Conservation (phyloP, 2,329 filamentous ascomycete species). For the Diaporthe citrichinensis region DNA sequence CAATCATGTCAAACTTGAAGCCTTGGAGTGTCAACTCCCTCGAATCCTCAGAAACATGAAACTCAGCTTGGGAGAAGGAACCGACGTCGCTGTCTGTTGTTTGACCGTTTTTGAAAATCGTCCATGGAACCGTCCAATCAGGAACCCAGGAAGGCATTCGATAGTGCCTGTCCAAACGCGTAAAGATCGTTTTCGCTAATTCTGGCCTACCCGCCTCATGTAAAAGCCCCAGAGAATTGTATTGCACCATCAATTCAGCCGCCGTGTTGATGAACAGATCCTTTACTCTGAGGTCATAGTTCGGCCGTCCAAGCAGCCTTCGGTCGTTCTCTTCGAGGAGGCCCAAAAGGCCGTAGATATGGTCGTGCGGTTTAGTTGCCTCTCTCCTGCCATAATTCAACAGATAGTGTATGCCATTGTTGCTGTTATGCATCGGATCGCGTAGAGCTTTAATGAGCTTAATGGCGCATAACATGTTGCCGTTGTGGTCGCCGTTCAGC, state of each 20-base stretch:
- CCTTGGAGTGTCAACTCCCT: background rate
- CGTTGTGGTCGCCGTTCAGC: no score
- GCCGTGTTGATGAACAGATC: background rate
- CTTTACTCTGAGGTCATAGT: background rate
- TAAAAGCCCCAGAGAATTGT: background rate
- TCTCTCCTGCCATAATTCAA: no score
- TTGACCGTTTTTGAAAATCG: no score
- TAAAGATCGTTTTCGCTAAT: no score
- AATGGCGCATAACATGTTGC: no score
- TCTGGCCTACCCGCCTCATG: background rate
- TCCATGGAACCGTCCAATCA: no score
- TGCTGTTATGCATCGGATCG: no score
- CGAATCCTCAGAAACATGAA: background rate
- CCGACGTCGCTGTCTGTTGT: accelerated
- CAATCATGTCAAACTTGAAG: background rate
- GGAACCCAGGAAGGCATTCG: slow-evolving; percentile 6
- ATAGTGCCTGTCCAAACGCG: no score
- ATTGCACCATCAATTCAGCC: background rate
- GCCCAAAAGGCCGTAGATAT: background rate
- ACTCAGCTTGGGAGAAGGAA: background rate
- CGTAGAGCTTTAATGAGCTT: no score
- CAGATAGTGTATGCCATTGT: no score
- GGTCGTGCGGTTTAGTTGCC: background rate
- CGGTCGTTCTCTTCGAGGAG: background rate
- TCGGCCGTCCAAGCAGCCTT: background rate